Evolutionary conservation across 1,284 basidiomycete species (phyloP).

Genomic region (Marasmius sp.): DNA sequence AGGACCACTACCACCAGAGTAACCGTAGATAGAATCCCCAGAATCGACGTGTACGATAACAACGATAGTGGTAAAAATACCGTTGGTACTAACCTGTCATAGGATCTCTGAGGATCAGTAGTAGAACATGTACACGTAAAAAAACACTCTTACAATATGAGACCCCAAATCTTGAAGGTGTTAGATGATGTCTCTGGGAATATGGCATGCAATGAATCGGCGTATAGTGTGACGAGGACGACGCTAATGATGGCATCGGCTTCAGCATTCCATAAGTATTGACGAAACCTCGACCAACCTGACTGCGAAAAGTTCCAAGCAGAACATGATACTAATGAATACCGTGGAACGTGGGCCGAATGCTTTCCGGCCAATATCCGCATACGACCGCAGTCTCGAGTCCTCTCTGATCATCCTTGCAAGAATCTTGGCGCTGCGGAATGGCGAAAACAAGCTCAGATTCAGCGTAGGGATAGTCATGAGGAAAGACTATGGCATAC

Average conservation of each 20-base stretch:
- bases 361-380: slow-evolving; percentile 86
- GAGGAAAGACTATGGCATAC: slow-evolving; percentile 44
- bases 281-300: slow-evolving; percentile 42
- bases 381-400: slow-evolving; percentile 74
- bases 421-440: slow-evolving; percentile 77
- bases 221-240: slow-evolving; percentile 82
- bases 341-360: slow-evolving; percentile 75
- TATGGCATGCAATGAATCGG: slow-evolving; percentile 79
- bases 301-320: slow-evolving; percentile 81
- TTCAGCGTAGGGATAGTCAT: slow-evolving; percentile 5
- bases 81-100: slow-evolving; percentile 71
- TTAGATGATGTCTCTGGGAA: slow-evolving; percentile 66
- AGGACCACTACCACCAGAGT: slow-evolving; percentile 81
- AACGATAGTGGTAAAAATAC: slow-evolving; percentile 82
- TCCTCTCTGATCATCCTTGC: slow-evolving; percentile 75
- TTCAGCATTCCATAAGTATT: slow-evolving; percentile 16
- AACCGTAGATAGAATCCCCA: slow-evolving; percentile 81
- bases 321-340: slow-evolving; percentile 77
- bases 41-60: slow-evolving; percentile 82
- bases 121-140: not conserved
- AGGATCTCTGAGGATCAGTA: not conserved
- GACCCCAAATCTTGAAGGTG: slow-evolving; percentile 75
- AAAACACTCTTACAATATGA: slow-evolving; percentile 58
- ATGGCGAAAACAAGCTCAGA: not conserved
- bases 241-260: slow-evolving; percentile 49